Conservation (phyloP, 148 eudicot species). For the Gaultheria prostrata region DNA sequence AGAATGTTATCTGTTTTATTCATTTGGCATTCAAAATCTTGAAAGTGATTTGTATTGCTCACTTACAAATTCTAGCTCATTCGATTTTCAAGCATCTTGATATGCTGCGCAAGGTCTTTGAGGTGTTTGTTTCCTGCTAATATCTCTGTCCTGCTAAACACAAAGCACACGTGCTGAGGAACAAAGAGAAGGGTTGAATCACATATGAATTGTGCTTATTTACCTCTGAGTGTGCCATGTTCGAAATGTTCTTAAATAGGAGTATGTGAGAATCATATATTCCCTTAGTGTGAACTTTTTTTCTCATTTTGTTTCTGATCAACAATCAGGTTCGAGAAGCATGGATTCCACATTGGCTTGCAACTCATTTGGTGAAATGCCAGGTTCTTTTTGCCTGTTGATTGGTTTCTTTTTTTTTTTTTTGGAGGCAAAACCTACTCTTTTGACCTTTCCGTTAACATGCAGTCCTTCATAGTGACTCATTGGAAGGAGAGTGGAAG, state of each 20-base stretch:
- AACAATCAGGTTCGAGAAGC: conserved; percentile 52
- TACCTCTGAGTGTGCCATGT: background rate
- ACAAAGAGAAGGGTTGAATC: background rate
- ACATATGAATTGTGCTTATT: background rate
- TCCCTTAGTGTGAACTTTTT: background rate
- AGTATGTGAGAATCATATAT: background rate
- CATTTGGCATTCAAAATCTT: background rate
- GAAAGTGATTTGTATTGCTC: background rate
- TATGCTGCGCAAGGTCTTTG: background rate
- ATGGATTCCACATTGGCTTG: conserved; percentile 70
- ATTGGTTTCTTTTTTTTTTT: background rate
- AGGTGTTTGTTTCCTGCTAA: background rate
- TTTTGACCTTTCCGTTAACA: background rate
- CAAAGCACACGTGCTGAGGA: background rate
- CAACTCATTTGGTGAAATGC: conserved; percentile 39
- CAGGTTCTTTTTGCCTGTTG: conserved; percentile 37
- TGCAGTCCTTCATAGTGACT: conserved; percentile 53
- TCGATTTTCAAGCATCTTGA: background rate
- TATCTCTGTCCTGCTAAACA: background rate
- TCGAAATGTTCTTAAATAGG: background rate
- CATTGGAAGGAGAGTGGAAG: conserved; percentile 70
- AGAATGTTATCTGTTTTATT: background rate
- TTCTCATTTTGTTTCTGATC: conserved; percentile 9
- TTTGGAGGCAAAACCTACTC: background rate
- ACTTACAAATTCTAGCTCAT: background rate